These are phyloP conservation scores for Acacia melanoxylon DNA, from an alignment of 306 rosid genomes.

Conservation along the genomic window DNA sequence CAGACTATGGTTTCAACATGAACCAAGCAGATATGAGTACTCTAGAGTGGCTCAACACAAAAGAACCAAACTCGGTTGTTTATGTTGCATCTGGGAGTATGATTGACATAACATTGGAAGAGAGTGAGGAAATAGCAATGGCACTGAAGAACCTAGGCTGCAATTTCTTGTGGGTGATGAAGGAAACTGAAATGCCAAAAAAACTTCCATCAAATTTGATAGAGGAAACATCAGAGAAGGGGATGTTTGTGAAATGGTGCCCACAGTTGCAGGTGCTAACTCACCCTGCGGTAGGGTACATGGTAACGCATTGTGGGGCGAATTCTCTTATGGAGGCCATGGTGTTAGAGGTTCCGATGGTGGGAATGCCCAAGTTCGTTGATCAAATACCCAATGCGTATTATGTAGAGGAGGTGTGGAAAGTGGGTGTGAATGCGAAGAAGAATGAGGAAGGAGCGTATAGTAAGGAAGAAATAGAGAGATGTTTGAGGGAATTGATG, in stretches of 20 bases:
- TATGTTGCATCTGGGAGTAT: neutral
- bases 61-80: neutral
- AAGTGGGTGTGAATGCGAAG: neutral
- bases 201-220: neutral
- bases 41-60: neutral
- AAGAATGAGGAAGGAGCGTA: neutral
- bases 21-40: neutral
- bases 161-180: neutral
- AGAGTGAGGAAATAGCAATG: neutral
- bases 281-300: conserved; percentile 6
- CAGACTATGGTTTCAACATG: neutral
- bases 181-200: neutral
- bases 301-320: neutral
- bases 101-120: neutral
- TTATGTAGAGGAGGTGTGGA: neutral
- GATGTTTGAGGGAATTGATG: conserved; percentile 1
- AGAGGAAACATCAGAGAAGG: neutral
- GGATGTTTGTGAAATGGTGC: neutral
- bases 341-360: neutral
- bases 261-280: neutral
- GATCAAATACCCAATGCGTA: neutral
- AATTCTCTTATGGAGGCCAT: neutral
- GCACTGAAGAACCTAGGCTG: neutral
- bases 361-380: neutral
- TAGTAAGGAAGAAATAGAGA: neutral